Conservation (phyloP, 1,284 basidiomycete genomes). For the Trichosporon asahii region DNA sequence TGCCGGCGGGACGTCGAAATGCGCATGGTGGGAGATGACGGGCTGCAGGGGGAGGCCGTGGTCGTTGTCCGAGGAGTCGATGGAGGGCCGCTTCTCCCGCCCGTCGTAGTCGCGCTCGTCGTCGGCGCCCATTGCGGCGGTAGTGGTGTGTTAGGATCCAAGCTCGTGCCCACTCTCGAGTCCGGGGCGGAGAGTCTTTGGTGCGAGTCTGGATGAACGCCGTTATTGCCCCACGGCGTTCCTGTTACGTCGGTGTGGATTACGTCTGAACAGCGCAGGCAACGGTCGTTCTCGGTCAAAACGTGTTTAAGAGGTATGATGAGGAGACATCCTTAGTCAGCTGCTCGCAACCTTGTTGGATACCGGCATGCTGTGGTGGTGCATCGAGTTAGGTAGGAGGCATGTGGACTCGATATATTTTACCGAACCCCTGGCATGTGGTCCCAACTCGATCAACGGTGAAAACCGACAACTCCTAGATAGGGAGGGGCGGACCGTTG, state of each 20-base stretch:
- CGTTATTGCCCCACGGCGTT: background rate
- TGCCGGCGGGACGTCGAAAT: constrained; percentile 24
- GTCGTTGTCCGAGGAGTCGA: background rate
- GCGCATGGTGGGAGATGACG: constrained; percentile 23
- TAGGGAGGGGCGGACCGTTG: background rate
- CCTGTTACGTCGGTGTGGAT: too few relatives aligned
- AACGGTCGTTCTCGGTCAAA: too few relatives aligned
- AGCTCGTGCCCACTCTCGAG: background rate
- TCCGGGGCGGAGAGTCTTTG: background rate
- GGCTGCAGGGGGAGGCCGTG: background rate
- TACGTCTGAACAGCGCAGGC: too few relatives aligned
- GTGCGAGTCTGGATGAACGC: background rate
- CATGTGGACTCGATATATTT: too few relatives aligned
- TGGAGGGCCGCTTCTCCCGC: background rate
- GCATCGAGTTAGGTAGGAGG: too few relatives aligned
- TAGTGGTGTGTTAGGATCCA: background rate
- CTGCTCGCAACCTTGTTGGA: background rate
- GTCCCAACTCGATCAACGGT: background rate
- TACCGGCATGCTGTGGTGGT: background rate
- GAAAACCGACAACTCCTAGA: background rate
- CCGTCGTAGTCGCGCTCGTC: background rate
- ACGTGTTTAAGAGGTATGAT: too few relatives aligned
- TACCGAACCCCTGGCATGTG: too few relatives aligned
- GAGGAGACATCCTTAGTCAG: background rate
- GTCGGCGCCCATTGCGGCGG: background rate